Percentiles rank a stretch among this genome's conserved stretches.
Evolutionary conservation across 768 basidiomycete species (phyloP).

Genomic region (Suillus alpinus): DNA sequence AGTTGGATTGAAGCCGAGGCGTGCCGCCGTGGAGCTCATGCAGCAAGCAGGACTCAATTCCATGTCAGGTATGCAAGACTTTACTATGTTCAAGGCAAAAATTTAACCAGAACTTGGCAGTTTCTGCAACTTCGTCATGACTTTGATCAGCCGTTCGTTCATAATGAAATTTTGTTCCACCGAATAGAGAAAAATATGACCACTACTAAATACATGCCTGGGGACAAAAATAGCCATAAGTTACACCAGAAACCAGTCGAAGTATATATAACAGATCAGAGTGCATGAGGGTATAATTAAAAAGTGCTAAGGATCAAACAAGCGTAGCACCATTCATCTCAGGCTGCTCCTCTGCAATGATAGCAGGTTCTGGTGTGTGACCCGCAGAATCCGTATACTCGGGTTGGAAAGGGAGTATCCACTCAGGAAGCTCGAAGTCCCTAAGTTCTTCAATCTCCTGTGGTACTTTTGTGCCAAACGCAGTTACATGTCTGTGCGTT

Average conservation of each 20-base stretch:
- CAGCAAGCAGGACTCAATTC: conserved; percentile 1
- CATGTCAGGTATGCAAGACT: background rate
- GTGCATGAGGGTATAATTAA: background rate
- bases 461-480: conserved; percentile 63
- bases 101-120: background rate
- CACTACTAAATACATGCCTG: background rate
- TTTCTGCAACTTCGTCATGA: background rate
- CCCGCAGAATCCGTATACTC: background rate
- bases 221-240: conserved; percentile 1
- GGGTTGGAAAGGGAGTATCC: conserved; percentile 33
- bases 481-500: conserved; percentile 50
- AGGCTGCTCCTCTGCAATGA: background rate
- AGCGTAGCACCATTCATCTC: background rate
- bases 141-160: background rate
- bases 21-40: conserved; percentile 40
- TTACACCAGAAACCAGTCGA: background rate
- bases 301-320: background rate
- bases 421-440: conserved; percentile 59
- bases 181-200: background rate
- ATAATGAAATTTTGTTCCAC: background rate
- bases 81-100: background rate
- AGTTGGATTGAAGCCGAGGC: conserved; percentile 37
- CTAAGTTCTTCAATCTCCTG: conserved; percentile 41
- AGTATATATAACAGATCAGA: background rate
- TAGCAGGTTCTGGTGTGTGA: background rate